Evolutionary conservation across 164 flowering plant species (phyloP), one percentile per base, ranked within the genome.

Genomic region (Echeveria elegans): DNA sequence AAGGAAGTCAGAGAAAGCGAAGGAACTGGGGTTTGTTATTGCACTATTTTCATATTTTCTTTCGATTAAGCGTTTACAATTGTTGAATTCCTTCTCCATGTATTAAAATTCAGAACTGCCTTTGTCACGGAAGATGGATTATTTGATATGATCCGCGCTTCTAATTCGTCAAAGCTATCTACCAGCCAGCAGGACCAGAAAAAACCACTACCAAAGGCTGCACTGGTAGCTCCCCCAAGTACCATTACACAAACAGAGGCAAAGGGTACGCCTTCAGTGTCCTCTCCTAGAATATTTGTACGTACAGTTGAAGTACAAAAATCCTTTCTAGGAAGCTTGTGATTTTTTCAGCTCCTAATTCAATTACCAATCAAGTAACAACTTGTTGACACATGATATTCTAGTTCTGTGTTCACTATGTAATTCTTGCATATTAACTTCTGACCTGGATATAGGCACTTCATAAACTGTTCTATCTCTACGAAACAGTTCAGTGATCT

Each of bases 91-190:
- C 71, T 63, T 63, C 63, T 28, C 1, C 21, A 43, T 40, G 23
- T 32, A 26, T 37, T 70, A 64, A 69, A n/a, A 69, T 50, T 50
- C 68, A 94, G 98, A 21, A 89, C 96, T 64, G 23, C 76, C 23
- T 85, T 94, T 72, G 81, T 94, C 64, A 90, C 88, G 4, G 97
- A 94, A 80, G 97, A 94, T 82, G 97, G 92, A 28, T 75, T 94
- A 50, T 89, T 94, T 81, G 96, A 89, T 32, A 75, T 82, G 86
- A 91, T 94, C 48, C 88, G 86, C 50, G 78, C 86, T 73, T 89
- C 98, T 67, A 81, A 73, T 52, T 76, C 70, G 61, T 66, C 76
- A 64, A 85, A 82, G 79, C 60, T 52, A 52, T 2, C 74, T 36
- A 37, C 82, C 73, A 64, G 32, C 5, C 67, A 34, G 63, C 77